Base-by-base conservation (phyloP, 371 early-diverging fungal genomes). In the Syncephalastrum racemosum region DNA sequence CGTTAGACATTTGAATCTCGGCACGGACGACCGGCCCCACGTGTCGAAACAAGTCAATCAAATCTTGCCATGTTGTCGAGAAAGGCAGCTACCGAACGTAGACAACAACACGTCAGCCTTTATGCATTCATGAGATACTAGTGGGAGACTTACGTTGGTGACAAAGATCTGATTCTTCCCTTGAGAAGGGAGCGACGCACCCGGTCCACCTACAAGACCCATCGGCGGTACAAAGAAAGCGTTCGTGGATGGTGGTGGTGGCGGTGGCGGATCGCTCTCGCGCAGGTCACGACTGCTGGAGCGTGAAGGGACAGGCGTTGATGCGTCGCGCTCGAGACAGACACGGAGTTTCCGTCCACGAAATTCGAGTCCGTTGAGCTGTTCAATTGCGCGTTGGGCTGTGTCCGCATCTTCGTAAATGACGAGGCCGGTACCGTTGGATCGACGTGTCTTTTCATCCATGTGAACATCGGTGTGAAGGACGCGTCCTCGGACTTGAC, bases 351-450 rank as follows among this genome's bases (percentile, higher is more conserved):
- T 71, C 60, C 89, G 64, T 47, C 90, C 90, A 62, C 86, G 84
- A 86, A 87, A 89, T 53, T 89, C 91, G 66, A 81, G 87, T 45
- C 89, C 86, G 70, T 91, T 73, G 65, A 87, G 89, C 68, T 80
- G 79, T 36, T 80, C 79, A 60, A 91, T 86, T 22, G 91, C 90
- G 39, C 82, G 70, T 18, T 71, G 66, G 5, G 87, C 89, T 54
- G 88, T 89, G 24, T 60, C 65, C 8, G 81, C 44, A 39, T 82
- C 79, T 18, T 89, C 90, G 65, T 83, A 90, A 36, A 83, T 70
- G 16, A 90, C 89, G n/a, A 80, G 77, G 27, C 90, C 91, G 8
- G 77, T 73, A 19, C 91, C 91, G 54, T 82, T 87, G 20, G 89
- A 82, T 22, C 88, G 73, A 25, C 79, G 60, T 39, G 66, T 56